These are phyloP conservation scores for Diaporthe nobilis DNA, from an alignment of 2,329 filamentous ascomycete genomes.

Conservation along the genomic window DNA sequence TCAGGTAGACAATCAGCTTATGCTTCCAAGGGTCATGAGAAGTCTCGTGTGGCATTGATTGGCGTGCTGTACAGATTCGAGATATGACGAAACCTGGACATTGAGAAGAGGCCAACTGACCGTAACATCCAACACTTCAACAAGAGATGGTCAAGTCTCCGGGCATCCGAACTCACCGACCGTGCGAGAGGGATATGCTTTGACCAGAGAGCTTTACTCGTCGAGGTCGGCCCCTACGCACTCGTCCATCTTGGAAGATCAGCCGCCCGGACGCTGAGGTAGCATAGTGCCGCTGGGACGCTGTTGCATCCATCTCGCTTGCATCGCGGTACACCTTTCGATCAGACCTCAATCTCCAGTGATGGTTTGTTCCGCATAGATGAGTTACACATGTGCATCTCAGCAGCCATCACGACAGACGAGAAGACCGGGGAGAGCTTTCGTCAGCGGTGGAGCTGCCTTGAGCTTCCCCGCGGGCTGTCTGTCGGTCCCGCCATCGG, in stretches of 20 bases:
- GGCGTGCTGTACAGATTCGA: not conserved
- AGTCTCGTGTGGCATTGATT: not conserved
- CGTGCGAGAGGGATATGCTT: conserved; percentile 9
- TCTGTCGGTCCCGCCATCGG: conserved; percentile 28
- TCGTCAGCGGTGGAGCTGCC: not conserved
- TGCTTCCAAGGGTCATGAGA: not conserved
- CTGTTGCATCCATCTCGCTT: conserved; percentile 21
- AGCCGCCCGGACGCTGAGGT: conserved; percentile 14
- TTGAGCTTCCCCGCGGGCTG: conserved; percentile 1
- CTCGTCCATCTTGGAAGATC: conserved; percentile 8
- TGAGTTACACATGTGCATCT: not conserved
- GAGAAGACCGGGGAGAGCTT: not conserved
- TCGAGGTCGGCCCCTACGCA: not conserved
- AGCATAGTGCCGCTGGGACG: conserved; percentile 8
- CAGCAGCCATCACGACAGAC: not conserved
- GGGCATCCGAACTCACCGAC: conserved; percentile 22
- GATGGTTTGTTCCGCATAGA: not conserved
- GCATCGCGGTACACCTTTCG: not conserved
- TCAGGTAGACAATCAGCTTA: not conserved
- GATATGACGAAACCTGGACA: not conserved
- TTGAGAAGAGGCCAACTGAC: not conserved
- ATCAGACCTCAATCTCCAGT: not conserved
- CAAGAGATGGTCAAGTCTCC: not conserved
- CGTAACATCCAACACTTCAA: not conserved
- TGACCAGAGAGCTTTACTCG: not conserved